Percentiles rank a stretch among this genome's conserved stretches.
These are phyloP conservation scores for Candida albicans DNA, from an alignment of 1,139 yeast species.

Conservation along the genomic window DNA sequence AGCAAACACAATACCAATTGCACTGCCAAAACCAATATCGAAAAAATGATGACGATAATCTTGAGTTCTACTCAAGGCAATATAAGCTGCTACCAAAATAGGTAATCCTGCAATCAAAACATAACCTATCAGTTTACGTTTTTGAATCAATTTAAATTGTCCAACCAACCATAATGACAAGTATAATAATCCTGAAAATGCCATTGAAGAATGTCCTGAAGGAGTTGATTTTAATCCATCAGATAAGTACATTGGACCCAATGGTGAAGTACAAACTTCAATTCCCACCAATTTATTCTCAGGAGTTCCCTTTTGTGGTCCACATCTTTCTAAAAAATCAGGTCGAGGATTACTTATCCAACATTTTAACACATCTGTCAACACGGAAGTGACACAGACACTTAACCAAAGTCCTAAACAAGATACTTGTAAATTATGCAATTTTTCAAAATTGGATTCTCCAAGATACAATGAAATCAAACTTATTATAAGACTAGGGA, in stretches of 20 bases:
- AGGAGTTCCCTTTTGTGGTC: constrained; percentile 34
- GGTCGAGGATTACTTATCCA: constrained; percentile 53
- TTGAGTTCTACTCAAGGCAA: constrained; percentile 41
- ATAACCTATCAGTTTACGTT: background rate
- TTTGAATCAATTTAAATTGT: constrained; percentile 25
- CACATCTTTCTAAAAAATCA: constrained; percentile 45
- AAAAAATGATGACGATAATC: constrained; percentile 48
- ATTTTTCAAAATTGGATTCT: constrained; percentile 4
- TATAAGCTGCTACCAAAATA: constrained; percentile 32
- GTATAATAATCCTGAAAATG: constrained; percentile 42
- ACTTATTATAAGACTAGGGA: constrained; percentile 22
- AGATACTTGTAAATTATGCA: constrained; percentile 24
- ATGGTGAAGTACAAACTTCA: constrained; percentile 43
- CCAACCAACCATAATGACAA: constrained; percentile 44
- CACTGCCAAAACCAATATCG: constrained; percentile 40
- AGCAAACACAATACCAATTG: constrained; percentile 33
- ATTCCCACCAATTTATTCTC: constrained; percentile 31
- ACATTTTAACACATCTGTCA: constrained; percentile 44
- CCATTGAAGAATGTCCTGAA: constrained; percentile 46
- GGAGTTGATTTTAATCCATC: constrained; percentile 52
- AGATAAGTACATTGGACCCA: constrained; percentile 27
- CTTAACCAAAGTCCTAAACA: constrained; percentile 26
- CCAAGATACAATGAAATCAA: constrained; percentile 10
- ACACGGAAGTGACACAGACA: constrained; percentile 19
- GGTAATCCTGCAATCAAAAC: constrained; percentile 24